Percentiles rank a stretch among this genome's conserved stretches.
These are phyloP conservation scores for Volvox africanus DNA, from an alignment of 139 green algal species.

Conservation along the genomic window DNA sequence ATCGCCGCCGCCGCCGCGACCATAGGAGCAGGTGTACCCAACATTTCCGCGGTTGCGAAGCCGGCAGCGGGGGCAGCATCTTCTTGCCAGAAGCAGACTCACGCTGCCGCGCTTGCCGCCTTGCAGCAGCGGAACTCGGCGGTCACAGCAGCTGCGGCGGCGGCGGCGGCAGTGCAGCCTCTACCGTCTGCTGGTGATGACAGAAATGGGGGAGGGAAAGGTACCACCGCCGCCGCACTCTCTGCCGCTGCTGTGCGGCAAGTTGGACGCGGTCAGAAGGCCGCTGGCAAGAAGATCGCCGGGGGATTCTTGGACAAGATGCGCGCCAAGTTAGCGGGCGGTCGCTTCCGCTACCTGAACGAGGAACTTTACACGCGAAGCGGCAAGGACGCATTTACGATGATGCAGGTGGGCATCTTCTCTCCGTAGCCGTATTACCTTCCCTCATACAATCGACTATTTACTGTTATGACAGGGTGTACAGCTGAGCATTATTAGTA, in stretches of 20 bases:
- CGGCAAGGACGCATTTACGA: slow-evolving; percentile 68
- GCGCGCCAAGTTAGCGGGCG: slow-evolving; percentile 77
- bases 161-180: neutral
- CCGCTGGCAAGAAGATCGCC: slow-evolving; percentile 23
- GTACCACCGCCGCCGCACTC: neutral
- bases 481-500: too few relatives aligned
- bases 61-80: neutral
- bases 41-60: neutral
- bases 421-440: too few relatives aligned
- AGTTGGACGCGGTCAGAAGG: neutral
- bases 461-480: too few relatives aligned
- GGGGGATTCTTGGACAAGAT: slow-evolving; percentile 79
- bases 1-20: neutral
- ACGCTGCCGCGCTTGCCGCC: slow-evolving; percentile 15
- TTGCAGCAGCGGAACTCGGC: neutral
- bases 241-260: neutral
- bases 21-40: too few relatives aligned
- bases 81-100: slow-evolving; percentile 8
- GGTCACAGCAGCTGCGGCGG: neutral
- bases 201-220: neutral
- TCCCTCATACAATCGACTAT: too few relatives aligned
- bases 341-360: slow-evolving; percentile 95
- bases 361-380: slow-evolving; percentile 94
- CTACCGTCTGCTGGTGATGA: neutral
- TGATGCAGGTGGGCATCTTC: slow-evolving; percentile 70